These are phyloP conservation scores for Fomitopsis pulvina DNA, from an alignment of 768 basidiomycete species.

Conservation along the genomic window DNA sequence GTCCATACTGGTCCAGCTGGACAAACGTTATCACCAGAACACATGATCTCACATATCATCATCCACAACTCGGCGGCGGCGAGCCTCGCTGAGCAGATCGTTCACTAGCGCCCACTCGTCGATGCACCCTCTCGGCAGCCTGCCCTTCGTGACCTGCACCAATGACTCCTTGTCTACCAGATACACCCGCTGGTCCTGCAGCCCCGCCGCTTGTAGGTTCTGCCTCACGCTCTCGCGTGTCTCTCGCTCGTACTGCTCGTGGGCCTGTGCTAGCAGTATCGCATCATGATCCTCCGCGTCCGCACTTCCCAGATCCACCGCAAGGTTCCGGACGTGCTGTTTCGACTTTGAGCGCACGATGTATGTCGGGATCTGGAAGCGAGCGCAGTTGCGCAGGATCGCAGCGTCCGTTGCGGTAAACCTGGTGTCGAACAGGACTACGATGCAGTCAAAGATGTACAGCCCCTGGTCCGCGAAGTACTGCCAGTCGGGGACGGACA, in stretches of 20 bases:
- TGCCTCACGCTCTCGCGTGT: background rate
- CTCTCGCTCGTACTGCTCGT: background rate
- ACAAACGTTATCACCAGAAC: too few species aligned
- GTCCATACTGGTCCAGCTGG: too few species aligned
- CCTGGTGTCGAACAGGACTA: background rate
- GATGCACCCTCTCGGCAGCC: background rate
- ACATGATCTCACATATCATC: too few species aligned
- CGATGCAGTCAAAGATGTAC: slow-evolving; percentile 2
- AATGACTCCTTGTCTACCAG: background rate
- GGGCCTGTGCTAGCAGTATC: background rate
- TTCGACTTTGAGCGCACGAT: background rate
- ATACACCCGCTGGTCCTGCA: background rate
- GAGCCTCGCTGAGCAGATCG: background rate
- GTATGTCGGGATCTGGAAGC: background rate
- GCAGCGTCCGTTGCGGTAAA: background rate
- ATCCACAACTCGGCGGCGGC: background rate
- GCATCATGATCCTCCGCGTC: background rate
- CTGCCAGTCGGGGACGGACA: slow-evolving; percentile 1
- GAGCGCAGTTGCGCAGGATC: background rate
- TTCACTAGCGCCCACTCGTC: background rate
- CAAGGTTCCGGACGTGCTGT: background rate
- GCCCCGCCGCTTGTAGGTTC: background rate
- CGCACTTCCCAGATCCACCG: background rate
- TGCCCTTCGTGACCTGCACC: background rate
- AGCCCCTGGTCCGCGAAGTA: slow-evolving; percentile 3